Base-by-base conservation (phyloP, 495 filamentous ascomycete genomes). In the Penicillium samsonianum region DNA sequence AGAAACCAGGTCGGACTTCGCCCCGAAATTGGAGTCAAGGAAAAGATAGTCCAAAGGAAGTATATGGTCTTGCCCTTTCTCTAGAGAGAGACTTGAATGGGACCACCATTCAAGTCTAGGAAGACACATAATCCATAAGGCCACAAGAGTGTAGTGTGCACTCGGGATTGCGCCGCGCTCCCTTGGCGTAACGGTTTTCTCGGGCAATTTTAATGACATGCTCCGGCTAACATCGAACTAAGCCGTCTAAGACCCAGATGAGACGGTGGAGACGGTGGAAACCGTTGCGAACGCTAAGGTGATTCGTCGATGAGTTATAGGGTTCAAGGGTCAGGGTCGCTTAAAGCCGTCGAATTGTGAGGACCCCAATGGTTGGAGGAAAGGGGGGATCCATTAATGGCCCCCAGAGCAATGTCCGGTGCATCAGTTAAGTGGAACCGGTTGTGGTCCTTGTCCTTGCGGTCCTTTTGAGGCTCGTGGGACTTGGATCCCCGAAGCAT, bases 101-200 rank as follows among this genome's bases (percentile, higher is more conserved):
- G 43, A 49, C 25, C 12, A 19, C 17, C 37, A 14, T 42, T 53
- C 16, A 11, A 23, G 16, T 3, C 30, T 22, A n/a, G 44, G 35
- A 49, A 49, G 20, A 53, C 23, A 8, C 44, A 30, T 52, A 55
- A 60, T 38, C 30, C 16, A 30, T 22, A 35, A 31, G 57, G 41
- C 22, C 65, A 67, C 62, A 50, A 58, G 67, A 62, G 67, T 66
- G 65, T 60, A 43, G 60, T 65, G 53, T 62, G 57, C 35, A 37
- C 51, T 63, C 63, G 63, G 59, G 63, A 67, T 57, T 59, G 61
- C 63, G 44, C 30, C 63, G 44, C 30, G 11, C 30, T 33, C 52
- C 43, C 64, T 71, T 70, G 69, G 68, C 68, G 62, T 71, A 77
- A 77, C 73, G 71, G 70, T 68, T 74, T 75, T 73, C 46, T 55